A percentile compares a stretch with the other conserved stretches of the same genome.
These are phyloP conservation scores for Penicillium subrubescens DNA, from an alignment of 495 filamentous ascomycete species.

Conservation along the genomic window DNA sequence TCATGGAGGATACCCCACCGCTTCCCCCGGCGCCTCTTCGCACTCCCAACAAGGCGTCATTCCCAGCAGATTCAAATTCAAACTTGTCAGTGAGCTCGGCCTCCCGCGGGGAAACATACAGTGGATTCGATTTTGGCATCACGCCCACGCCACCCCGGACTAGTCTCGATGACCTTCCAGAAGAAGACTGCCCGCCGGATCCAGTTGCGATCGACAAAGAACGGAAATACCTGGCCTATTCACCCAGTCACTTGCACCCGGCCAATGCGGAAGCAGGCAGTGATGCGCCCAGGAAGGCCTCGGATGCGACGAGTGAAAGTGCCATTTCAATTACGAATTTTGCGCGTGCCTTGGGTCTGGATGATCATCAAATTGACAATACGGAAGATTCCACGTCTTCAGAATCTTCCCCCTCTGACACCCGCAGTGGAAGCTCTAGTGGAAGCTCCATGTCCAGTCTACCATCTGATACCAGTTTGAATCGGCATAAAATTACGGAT, in stretches of 20 bases:
- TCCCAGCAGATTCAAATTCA: constrained; percentile 24
- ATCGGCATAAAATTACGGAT: constrained; percentile 36
- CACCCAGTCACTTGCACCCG: constrained; percentile 23
- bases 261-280: constrained; percentile 12
- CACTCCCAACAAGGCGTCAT: constrained; percentile 28
- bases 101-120: constrained; percentile 30
- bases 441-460: constrained; percentile 72
- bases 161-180: constrained; percentile 27
- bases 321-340: constrained; percentile 43
- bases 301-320: constrained; percentile 38
- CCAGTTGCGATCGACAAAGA: constrained; percentile 6
- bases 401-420: constrained; percentile 64
- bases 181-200: constrained; percentile 16
- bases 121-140: constrained; percentile 38
- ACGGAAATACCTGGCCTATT: constrained; percentile 6
- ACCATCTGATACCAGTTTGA: constrained; percentile 43
- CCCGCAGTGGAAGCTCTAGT: constrained; percentile 71
- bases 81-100: constrained; percentile 27
- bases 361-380: constrained; percentile 39
- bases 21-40: constrained; percentile 36
- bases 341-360: constrained; percentile 42
- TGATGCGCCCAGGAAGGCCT: constrained; percentile 27
- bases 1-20: constrained; percentile 42
- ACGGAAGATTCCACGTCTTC: constrained; percentile 70
- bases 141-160: neutral